Evolutionary conservation across 139 green algal genomes (phyloP).

Genomic region (Ettlia oleoabundans): DNA sequence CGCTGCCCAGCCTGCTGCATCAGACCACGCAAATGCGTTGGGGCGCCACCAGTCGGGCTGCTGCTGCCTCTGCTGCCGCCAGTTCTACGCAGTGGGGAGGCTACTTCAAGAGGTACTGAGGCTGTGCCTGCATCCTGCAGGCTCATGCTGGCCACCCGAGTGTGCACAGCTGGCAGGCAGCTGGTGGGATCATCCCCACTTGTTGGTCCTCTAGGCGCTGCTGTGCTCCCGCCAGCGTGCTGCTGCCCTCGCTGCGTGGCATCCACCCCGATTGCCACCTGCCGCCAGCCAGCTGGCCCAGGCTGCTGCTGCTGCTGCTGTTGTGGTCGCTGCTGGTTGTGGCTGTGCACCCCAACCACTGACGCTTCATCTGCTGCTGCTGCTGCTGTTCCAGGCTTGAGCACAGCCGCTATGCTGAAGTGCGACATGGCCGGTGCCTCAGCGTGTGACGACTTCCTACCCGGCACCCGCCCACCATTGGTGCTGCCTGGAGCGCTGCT

Average conservation of each 20-base stretch:
- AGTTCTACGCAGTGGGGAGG: not conserved
- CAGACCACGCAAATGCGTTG: not conserved
- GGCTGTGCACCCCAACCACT: not conserved
- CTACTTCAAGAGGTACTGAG: not conserved
- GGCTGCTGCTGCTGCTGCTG: constrained; percentile 2
- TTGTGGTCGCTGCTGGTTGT: not conserved
- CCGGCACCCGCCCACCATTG: not conserved
- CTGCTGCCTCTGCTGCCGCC: not conserved
- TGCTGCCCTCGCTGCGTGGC: not conserved
- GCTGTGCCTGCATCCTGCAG: not conserved
- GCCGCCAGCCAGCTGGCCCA: not conserved
- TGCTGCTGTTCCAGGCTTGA: not conserved
- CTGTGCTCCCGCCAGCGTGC: not conserved
- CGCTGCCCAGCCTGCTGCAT: not conserved
- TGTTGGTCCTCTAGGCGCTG: not conserved
- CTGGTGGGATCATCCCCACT: not conserved
- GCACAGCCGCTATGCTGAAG: constrained; percentile 41
- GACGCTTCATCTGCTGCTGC: not conserved
- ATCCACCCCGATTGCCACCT: not conserved
- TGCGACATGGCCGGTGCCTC: no score
- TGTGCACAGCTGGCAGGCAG: not conserved
- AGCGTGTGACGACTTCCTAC: not conserved
- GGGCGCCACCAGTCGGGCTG: no score
- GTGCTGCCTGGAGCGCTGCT: constrained; percentile 26
- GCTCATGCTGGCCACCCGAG: not conserved